Base-by-base conservation (phyloP, 225 moss, liverwort and hornwort genomes). In the Physcomitrellopsis africana region DNA sequence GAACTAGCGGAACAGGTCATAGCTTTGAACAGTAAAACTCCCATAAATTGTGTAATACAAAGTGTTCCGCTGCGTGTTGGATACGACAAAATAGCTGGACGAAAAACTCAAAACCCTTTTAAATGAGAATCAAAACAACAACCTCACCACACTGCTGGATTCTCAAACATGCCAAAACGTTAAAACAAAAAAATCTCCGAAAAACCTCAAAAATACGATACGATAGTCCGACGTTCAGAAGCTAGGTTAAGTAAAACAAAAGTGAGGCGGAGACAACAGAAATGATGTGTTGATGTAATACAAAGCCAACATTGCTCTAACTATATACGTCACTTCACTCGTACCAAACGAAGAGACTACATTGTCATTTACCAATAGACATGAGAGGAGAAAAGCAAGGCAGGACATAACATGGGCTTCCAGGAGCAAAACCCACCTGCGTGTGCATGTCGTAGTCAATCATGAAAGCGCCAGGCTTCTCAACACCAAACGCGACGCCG, bases 371-470 rank as follows among this genome's bases (percentile, higher is more conserved):
- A 23, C 32, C 6, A 23, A 8, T 10, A 11, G 13, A 61, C n/a
- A 55, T 7, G 45, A 64, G 48, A 52, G 32, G 32, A 60, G 11
- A 42, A 26, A 55, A 26, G 27, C 44, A 53, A 55, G 26, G 1
- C 46, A 57, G 29, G 24, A 24, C 1, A 24, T 1, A 24, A 24
- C 24, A 24, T 24, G 24, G 24, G 24, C 24, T 24, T 1, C 24
- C 24, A 56, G 16, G 43, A 42, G 10, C 19, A 54, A 16, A 54
- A 51, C 63, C 48, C 3, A 96, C 96, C 92, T 92, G 84, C 20
- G 87, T 82, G 46, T 90, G 88, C 80, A 97, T 41, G 84, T 97
- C 97, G 70, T 94, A 97, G 73, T 97, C 97, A 54, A 97, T 86
- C 70, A 94, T 69, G 75, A 97, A 97, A 9, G 82, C 68, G 59